Conservation (phyloP, 2,329 filamentous ascomycete species). For the Ambrosiella cleistominuta region DNA sequence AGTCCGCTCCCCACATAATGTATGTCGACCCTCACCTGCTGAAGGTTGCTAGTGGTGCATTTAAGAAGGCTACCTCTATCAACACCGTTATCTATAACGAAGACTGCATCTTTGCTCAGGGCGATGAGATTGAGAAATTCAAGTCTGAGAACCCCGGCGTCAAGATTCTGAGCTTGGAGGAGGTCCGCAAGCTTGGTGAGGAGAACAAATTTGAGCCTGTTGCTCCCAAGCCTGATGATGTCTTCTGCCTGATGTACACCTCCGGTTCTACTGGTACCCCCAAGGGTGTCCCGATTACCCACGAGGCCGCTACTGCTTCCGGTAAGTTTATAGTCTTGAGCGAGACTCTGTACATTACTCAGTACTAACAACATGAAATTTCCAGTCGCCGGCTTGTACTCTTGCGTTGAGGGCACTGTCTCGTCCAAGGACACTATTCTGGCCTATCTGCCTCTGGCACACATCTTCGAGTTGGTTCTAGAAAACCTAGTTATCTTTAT, state of each 20-base stretch:
- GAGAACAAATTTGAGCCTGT: constrained; percentile 53
- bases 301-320: constrained; percentile 63
- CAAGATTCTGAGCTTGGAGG: constrained; percentile 35
- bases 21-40: constrained; percentile 71
- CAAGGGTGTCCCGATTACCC: constrained; percentile 73
- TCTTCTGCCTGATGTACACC: constrained; percentile 75
- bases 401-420: constrained; percentile 61
- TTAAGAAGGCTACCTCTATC: constrained; percentile 39
- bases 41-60: constrained; percentile 37
- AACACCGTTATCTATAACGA: constrained; percentile 47
- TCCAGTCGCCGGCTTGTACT: constrained; percentile 58
- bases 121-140: constrained; percentile 36
- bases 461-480: constrained; percentile 92
- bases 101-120: constrained; percentile 32
- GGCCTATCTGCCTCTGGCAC: constrained; percentile 82
- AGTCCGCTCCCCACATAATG: constrained; percentile 67
- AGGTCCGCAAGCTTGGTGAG: constrained; percentile 40
- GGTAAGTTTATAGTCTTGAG: constrained; percentile 24
- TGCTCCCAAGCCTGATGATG: constrained; percentile 54
- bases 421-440: constrained; percentile 63
- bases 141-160: constrained; percentile 37
- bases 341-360: neutral
- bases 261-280: constrained; percentile 79
- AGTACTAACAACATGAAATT: constrained; percentile 12
- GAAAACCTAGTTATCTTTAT: constrained; percentile 82